These are phyloP conservation scores for Hanseniaspora gamundiae DNA, from an alignment of 1,139 yeast genomes.

Conservation along the genomic window DNA sequence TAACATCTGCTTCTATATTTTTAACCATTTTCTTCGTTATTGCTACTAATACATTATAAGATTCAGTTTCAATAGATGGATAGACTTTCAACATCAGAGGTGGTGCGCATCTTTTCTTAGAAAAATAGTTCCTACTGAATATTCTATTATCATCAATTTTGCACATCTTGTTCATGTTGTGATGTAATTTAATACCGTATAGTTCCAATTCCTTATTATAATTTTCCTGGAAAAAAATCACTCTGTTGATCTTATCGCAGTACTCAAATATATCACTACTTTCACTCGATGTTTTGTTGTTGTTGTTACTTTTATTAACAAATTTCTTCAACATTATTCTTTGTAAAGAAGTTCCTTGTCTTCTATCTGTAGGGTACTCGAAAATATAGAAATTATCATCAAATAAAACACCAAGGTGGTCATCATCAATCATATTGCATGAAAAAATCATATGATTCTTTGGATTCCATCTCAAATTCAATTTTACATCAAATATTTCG, in stretches of 20 bases:
- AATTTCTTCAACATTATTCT: not conserved
- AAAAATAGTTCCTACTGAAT: not conserved
- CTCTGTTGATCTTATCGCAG: not conserved
- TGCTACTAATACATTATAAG: not conserved
- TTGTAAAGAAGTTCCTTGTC: not conserved
- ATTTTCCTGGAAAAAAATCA: not conserved
- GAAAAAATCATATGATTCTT: not conserved
- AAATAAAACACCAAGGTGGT: not conserved
- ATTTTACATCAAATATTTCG: not conserved
- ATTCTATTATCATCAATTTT: not conserved
- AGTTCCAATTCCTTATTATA: not conserved
- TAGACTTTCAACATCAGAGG: not conserved
- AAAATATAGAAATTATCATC: not conserved
- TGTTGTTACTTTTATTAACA: too few species aligned
- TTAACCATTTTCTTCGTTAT: not conserved
- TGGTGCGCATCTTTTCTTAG: not conserved
- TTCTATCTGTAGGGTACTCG: not conserved
- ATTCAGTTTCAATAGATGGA: not conserved
- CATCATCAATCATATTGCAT: not conserved
- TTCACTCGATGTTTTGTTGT: too few species aligned
- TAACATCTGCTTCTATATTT: not conserved
- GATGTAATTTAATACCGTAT: not conserved
- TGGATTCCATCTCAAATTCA: constrained; percentile 1
- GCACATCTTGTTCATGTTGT: not conserved
- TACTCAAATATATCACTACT: not conserved